These are phyloP conservation scores for Kwoniella sp. DNA, from an alignment of 768 basidiomycete species.

Conservation along the genomic window DNA sequence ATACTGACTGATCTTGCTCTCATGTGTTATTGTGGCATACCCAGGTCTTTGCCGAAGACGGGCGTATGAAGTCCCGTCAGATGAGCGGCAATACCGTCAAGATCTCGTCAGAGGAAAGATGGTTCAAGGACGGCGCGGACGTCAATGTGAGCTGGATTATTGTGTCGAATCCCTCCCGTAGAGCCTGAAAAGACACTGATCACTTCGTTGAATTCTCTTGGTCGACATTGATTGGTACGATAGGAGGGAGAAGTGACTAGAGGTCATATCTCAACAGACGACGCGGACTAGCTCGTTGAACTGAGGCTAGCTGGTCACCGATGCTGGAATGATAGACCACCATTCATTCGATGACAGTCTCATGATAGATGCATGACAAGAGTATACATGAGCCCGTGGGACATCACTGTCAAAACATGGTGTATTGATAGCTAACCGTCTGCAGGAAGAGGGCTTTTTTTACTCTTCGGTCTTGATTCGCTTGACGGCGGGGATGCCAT, in stretches of 20 bases:
- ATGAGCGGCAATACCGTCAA: constrained; percentile 57
- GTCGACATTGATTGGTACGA: no score
- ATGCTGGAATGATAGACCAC: not conserved
- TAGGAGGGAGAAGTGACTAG: constrained; percentile 23
- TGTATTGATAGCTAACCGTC: not conserved
- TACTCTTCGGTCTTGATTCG: constrained; percentile 34
- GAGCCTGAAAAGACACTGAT: no score
- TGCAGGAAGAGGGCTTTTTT: no score
- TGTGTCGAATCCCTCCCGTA: not conserved
- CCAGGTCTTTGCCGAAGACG: constrained; percentile 58
- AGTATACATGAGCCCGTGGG: not conserved
- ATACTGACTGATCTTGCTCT: no score
- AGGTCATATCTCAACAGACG: constrained; percentile 19
- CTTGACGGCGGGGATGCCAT: constrained; percentile 32
- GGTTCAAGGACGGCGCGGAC: constrained; percentile 60
- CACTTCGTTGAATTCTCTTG: no score
- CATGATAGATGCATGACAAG: not conserved
- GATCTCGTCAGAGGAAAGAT: constrained; percentile 61
- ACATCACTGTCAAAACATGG: constrained; percentile 3
- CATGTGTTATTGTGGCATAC: no score
- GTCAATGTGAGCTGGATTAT: constrained; percentile 31
- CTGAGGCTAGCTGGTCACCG: no score
- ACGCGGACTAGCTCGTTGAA: not conserved
- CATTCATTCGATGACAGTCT: not conserved
- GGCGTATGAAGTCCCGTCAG: constrained; percentile 64